Conservation (phyloP, 306 rosid genomes). For the Corylus avellana region DNA sequence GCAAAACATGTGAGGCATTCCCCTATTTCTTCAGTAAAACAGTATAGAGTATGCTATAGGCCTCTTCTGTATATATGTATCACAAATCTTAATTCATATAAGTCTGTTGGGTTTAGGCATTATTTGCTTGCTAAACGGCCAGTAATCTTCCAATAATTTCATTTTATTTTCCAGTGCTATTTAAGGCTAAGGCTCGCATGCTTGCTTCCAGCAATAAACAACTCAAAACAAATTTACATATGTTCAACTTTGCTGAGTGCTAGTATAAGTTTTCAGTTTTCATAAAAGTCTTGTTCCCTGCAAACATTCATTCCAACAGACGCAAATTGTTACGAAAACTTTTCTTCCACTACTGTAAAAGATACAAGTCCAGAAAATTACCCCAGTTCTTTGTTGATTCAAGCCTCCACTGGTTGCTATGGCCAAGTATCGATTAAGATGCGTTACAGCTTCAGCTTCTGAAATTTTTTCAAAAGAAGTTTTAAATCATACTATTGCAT, state of each 20-base stretch:
- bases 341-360: background rate
- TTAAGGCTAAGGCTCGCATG: background rate
- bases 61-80: background rate
- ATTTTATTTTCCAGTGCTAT: background rate
- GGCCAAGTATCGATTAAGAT: slow-evolving; percentile 64
- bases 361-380: slow-evolving; percentile 34
- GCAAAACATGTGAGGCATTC: background rate
- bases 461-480: slow-evolving; percentile 23
- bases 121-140: background rate
- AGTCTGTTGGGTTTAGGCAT: background rate
- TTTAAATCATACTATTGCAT: slow-evolving; percentile 16
- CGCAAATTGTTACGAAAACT: background rate
- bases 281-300: background rate
- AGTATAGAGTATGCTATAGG: background rate
- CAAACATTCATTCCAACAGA: background rate
- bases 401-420: slow-evolving; percentile 99
- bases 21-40: background rate
- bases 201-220: background rate
- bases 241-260: background rate
- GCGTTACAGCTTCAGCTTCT: slow-evolving; percentile 64
- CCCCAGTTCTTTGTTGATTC: slow-evolving; percentile 99
- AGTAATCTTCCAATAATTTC: background rate
- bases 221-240: background rate
- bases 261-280: background rate
- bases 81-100: background rate